These are phyloP conservation scores for Paracamarosporium sp. DNA, from an alignment of 2,329 filamentous ascomycete genomes.

Conservation along the genomic window DNA sequence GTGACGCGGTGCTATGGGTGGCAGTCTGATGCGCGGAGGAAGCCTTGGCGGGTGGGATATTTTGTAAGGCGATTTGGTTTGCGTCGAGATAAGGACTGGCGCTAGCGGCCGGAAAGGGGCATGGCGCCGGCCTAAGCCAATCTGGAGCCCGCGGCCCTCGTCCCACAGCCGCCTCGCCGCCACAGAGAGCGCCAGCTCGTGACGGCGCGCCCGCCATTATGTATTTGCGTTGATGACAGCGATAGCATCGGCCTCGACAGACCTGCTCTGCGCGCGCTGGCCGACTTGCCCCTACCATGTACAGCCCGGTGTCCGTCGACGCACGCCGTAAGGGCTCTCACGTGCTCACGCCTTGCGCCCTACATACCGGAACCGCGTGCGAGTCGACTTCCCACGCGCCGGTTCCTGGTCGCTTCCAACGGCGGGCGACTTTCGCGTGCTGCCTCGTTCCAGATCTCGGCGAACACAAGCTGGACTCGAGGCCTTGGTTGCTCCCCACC, in stretches of 20 bases:
- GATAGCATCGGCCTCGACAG: conserved; percentile 9
- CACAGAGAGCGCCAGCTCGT: not conserved
- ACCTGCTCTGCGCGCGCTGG: not conserved
- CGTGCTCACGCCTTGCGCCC: not conserved
- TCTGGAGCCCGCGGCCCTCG: not conserved
- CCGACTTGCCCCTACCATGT: too few relatives aligned
- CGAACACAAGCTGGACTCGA: not conserved
- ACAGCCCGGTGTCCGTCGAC: not conserved
- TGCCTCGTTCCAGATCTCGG: not conserved
- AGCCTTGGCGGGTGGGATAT: conserved; percentile 38
- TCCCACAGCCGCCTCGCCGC: not conserved
- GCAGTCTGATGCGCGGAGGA: conserved; percentile 32
- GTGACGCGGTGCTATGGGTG: not conserved
- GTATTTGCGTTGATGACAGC: conserved; percentile 9
- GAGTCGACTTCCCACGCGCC: not conserved
- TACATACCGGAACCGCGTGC: not conserved
- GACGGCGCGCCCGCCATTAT: conserved; percentile 12
- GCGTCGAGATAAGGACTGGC: conserved; percentile 18
- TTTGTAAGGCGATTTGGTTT: conserved; percentile 21
- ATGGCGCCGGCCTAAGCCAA: not conserved
- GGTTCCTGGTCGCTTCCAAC: not conserved
- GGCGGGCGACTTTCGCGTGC: not conserved
- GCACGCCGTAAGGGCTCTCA: too few relatives aligned
- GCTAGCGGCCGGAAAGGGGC: not conserved
- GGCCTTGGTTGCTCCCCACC: not conserved